Evolutionary conservation across 805 yeast species (phyloP).

Genomic region (Osmozyma mogii): DNA sequence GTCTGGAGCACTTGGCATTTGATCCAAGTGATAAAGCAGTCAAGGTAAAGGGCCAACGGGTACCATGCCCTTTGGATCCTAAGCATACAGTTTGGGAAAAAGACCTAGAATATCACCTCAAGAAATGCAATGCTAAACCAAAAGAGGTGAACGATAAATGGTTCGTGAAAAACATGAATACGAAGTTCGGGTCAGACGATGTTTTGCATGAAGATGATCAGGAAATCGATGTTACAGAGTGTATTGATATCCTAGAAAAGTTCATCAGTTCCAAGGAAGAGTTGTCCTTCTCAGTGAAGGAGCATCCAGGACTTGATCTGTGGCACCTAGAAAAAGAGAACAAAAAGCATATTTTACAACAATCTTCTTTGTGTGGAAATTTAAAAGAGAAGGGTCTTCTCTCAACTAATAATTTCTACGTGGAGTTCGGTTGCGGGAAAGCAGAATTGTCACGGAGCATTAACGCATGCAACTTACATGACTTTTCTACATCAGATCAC

Average conservation of each 20-base stretch:
- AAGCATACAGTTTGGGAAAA: conserved; percentile 64
- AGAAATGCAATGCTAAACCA: conserved; percentile 49
- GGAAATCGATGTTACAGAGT: too few relatives aligned
- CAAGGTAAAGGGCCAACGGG: conserved; percentile 29
- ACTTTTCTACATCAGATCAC: conserved; percentile 2
- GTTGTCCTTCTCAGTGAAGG: conserved; percentile 13
- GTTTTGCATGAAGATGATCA: not conserved
- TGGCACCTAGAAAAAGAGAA: conserved; percentile 46
- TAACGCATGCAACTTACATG: conserved; percentile 27
- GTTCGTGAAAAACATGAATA: conserved; percentile 44
- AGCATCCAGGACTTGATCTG: conserved; percentile 23
- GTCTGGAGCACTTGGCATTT: conserved; percentile 52
- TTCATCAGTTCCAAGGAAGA: conserved; percentile 2
- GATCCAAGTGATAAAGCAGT: conserved; percentile 8
- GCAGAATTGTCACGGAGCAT: conserved; percentile 74
- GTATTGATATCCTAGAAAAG: too few relatives aligned
- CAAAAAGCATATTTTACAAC: conserved; percentile 76
- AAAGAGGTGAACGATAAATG: conserved; percentile 37
- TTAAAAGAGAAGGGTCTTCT: conserved; percentile 38
- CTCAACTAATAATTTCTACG: conserved; percentile 26
- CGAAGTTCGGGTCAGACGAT: conserved; percentile 6
- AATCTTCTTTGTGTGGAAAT: conserved; percentile 70
- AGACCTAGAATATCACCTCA: conserved; percentile 47
- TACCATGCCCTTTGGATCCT: conserved; percentile 73
- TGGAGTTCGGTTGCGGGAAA: conserved; percentile 90